Conservation (phyloP, 331 rosid species). For the Telfairia occidentalis region DNA sequence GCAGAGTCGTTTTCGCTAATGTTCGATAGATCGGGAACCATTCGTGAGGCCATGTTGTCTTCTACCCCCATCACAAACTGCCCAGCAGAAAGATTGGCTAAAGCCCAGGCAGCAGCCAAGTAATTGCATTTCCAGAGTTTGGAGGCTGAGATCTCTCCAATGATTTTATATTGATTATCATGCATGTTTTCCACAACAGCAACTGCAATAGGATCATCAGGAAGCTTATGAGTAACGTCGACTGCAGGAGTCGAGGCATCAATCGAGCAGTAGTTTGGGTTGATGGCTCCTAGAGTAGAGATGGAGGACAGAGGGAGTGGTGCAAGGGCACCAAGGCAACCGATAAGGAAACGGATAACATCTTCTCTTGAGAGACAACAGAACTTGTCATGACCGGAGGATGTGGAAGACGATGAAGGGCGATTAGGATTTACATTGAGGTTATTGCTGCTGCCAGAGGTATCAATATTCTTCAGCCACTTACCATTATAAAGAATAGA, state of each 20-base stretch:
- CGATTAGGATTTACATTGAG: conserved; percentile 33
- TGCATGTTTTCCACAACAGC: conserved; percentile 50
- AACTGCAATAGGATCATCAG: conserved; percentile 63
- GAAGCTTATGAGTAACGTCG: conserved; percentile 45
- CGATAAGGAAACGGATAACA: conserved; percentile 85
- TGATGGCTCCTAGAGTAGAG: conserved; percentile 57
- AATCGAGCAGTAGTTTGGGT: conserved; percentile 53
- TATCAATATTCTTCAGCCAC: conserved; percentile 73
- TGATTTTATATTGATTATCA: conserved; percentile 50
- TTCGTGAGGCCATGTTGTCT: conserved; percentile 48
- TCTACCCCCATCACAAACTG: conserved; percentile 98
- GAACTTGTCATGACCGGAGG: conserved; percentile 35
- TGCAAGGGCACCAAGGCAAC: conserved; percentile 95
- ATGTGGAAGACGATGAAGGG: conserved; percentile 34
- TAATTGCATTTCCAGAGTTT: conserved; percentile 93
- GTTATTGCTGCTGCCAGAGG: conserved; percentile 43
- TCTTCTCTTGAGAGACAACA: conserved; percentile 96
- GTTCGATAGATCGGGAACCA: conserved; percentile 25
- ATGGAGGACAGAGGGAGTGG: conserved; percentile 92
- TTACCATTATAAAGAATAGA: conserved; percentile 77
- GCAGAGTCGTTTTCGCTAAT: conserved; percentile 22
- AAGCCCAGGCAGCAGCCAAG: conserved; percentile 84
- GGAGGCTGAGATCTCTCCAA: conserved; percentile 87
- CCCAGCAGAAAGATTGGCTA: conserved; percentile 79
- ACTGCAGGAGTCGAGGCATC: conserved; percentile 66